These are phyloP conservation scores for Sarcomyxa edulis DNA, from an alignment of 768 basidiomycete species.

Conservation along the genomic window DNA sequence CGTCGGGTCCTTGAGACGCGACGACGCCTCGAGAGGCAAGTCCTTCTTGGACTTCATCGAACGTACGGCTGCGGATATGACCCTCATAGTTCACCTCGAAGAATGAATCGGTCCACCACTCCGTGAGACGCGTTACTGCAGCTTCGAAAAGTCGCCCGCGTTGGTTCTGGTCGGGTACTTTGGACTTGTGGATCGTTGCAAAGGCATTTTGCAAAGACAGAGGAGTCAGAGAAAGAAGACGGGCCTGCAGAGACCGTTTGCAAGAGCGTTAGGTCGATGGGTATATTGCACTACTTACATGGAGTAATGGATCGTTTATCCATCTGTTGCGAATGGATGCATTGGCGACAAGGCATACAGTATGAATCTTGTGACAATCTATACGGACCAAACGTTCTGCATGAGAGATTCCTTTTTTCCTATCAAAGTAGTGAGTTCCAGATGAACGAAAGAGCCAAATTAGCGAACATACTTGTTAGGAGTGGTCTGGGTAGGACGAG, in stretches of 20 bases:
- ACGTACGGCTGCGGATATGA: constrained; percentile 72
- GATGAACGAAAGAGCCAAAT: constrained; percentile 7
- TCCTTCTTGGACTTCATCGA: constrained; percentile 59
- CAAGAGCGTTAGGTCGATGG: not conserved
- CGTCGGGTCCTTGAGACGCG: constrained; percentile 12
- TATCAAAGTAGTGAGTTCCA: constrained; percentile 16
- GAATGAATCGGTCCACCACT: constrained; percentile 82
- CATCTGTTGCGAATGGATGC: constrained; percentile 74
- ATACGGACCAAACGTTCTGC: constrained; percentile 73
- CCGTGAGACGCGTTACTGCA: constrained; percentile 64
- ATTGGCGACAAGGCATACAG: constrained; percentile 72
- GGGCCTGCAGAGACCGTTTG: constrained; percentile 50
- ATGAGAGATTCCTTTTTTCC: constrained; percentile 48
- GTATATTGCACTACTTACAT: constrained; percentile 45
- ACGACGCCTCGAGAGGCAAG: constrained; percentile 27
- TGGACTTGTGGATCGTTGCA: constrained; percentile 72
- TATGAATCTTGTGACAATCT: constrained; percentile 87
- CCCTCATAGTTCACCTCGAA: constrained; percentile 59
- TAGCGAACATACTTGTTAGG: constrained; percentile 39
- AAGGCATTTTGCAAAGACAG: constrained; percentile 77
- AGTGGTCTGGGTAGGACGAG: constrained; percentile 27
- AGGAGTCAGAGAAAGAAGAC: constrained; percentile 84
- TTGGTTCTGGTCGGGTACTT: constrained; percentile 72
- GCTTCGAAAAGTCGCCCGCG: constrained; percentile 87
- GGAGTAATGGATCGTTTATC: constrained; percentile 78